phyloP scores from a whole-genome alignment of 1,284 basidiomycete genomes.

The Marasmius tenuissimus region DNA sequence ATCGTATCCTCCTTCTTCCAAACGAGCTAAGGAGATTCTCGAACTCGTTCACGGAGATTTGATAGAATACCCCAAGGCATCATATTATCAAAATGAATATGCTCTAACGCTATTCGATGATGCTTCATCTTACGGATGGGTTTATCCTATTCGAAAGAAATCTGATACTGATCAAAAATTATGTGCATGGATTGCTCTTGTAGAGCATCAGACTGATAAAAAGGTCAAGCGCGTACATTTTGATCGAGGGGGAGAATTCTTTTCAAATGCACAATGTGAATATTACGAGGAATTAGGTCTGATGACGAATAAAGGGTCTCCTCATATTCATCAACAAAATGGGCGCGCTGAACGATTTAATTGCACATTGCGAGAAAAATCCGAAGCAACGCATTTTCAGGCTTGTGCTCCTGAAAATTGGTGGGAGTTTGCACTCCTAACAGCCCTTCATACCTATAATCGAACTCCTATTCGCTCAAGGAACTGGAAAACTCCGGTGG shows the following conservation, averaged over 20 bases:
- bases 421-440: conserved; percentile 24
- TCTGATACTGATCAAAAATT: conserved; percentile 7
- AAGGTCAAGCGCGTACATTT: conserved; percentile 5
- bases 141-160: neutral
- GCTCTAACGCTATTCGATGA: conserved; percentile 29
- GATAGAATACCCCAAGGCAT: conserved; percentile 17
- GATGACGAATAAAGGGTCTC: neutral
- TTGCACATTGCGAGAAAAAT: conserved; percentile 11
- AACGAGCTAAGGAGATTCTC: conserved; percentile 15
- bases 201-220: neutral
- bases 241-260: conserved; percentile 14
- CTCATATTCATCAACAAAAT: conserved; percentile 13
- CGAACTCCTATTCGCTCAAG: conserved; percentile 4
- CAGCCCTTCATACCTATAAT: conserved; percentile 27
- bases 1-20: conserved; percentile 15
- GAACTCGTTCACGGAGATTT: conserved; percentile 27
- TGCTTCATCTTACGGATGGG: conserved; percentile 18
- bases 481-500: neutral
- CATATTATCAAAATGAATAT: conserved; percentile 23
- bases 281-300: conserved; percentile 6
- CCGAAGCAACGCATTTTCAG: conserved; percentile 19
- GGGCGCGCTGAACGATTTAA: conserved; percentile 10
- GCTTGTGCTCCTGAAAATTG: conserved; percentile 22
- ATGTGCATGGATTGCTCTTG: neutral
- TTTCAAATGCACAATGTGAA: neutral